Evolutionary conservation across 1,139 yeast genomes (phyloP), one percentile per base, ranked within the genome.

Genomic region (Tardiomyces depauwii): DNA sequence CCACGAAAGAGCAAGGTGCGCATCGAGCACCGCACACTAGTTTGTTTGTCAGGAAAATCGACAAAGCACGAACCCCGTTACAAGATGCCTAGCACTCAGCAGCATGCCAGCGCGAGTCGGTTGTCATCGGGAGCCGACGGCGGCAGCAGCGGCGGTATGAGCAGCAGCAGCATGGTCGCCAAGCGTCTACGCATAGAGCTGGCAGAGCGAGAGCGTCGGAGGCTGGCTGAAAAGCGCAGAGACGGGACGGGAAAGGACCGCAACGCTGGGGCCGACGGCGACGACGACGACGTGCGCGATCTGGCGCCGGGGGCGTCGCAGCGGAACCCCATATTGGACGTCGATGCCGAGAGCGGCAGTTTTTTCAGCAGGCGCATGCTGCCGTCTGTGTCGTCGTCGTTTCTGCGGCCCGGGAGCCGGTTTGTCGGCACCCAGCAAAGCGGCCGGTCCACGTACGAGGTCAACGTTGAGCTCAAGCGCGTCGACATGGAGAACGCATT

Each of bases 341-440:
- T 30, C 5, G 36, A 30, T 10, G 36, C 16, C 16, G 36, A 30
- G 16, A 30, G 36, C 36, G 36, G 39, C 30, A 46, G 44, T 39
- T 46, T 46, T 42, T 42, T 46, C 30, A 23, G 18, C n/a, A 10
- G 41, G n/a, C 39, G 39, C 21, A 12, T 19, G 28, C 41, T 41
- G 28, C 45, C 46, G 19, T 12, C 33, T 12, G 46, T 50, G 19
- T 43, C 49, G 13, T 47, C 59, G 19, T 55, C 64, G 14, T 60
- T 54, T 48, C 65, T 84, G 27, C 73, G 76, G 49, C 82, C 91
- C 6, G 82, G 84, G 45, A 71, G 86, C 30, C 67, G 62, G 41
- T 85, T 79, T 55, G 60, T 71, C 5, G 95, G 95, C 1, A 76
- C 79, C 19, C 95, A 85, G 59, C 83, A 78, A 56, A 78, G 86